These are phyloP conservation scores for Penicillium diatomitis DNA, from an alignment of 495 filamentous ascomycete genomes.

Conservation along the genomic window DNA sequence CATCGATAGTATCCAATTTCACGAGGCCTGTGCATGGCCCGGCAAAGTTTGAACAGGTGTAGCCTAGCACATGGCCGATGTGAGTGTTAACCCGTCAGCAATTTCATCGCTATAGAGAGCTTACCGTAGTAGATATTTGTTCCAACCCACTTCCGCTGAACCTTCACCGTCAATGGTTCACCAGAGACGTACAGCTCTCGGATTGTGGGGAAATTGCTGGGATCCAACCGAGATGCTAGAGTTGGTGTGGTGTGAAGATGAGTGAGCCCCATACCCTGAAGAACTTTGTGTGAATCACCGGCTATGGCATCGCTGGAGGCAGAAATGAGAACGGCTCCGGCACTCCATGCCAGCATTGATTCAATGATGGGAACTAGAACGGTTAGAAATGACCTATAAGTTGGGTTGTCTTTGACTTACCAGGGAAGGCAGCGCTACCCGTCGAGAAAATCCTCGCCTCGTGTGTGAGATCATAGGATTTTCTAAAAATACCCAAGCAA, in stretches of 20 bases:
- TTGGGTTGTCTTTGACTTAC: slow-evolving; percentile 10
- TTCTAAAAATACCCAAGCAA: slow-evolving; percentile 51
- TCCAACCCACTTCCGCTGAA: slow-evolving; percentile 57
- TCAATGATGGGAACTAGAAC: slow-evolving; percentile 62
- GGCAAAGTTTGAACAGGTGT: slow-evolving; percentile 63
- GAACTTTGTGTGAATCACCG: slow-evolving; percentile 49
- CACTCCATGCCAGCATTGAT: slow-evolving; percentile 67
- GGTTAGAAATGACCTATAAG: background rate
- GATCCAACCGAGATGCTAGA: slow-evolving; percentile 57
- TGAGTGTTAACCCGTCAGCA: too few relatives aligned
- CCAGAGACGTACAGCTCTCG: slow-evolving; percentile 61
- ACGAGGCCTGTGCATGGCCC: slow-evolving; percentile 63
- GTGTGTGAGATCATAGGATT: slow-evolving; percentile 45
- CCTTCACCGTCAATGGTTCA: slow-evolving; percentile 57
- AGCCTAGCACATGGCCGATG: slow-evolving; percentile 29
- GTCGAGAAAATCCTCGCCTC: slow-evolving; percentile 55
- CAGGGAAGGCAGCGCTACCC: slow-evolving; percentile 65
- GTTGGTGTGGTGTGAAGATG: slow-evolving; percentile 75
- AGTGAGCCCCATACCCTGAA: slow-evolving; percentile 51
- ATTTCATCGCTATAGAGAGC: too few relatives aligned
- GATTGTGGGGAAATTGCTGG: slow-evolving; percentile 52
- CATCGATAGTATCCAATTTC: slow-evolving; percentile 29
- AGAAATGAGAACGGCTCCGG: slow-evolving; percentile 64
- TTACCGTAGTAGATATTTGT: slow-evolving; percentile 56
- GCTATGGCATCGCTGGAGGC: slow-evolving; percentile 56